Conservation (phyloP, 2,329 filamentous ascomycete genomes). For the Setomelanomma holmii region DNA sequence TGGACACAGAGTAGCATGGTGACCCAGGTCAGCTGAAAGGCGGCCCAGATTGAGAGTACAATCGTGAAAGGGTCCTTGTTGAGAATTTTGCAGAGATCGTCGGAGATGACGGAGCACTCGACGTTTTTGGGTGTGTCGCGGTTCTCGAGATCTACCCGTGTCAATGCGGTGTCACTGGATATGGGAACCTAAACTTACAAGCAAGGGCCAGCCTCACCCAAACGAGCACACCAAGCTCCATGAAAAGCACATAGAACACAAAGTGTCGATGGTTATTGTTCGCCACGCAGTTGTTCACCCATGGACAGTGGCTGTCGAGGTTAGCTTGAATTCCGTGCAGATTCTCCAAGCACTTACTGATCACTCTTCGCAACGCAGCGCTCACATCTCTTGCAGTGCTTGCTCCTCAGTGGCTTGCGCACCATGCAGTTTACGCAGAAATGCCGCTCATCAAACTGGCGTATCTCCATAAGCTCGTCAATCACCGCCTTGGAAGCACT, state of each 20-base stretch:
- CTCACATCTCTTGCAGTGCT: slow-evolving; percentile 91
- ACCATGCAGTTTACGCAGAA: slow-evolving; percentile 97
- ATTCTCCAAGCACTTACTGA: slow-evolving; percentile 69
- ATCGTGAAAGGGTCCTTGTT: slow-evolving; percentile 86
- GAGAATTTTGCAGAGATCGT: slow-evolving; percentile 75
- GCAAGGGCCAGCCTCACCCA: slow-evolving; percentile 76
- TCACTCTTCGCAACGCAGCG: slow-evolving; percentile 96
- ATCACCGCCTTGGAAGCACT: slow-evolving; percentile 90
- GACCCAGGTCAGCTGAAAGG: slow-evolving; percentile 90
- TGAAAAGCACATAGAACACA: slow-evolving; percentile 81
- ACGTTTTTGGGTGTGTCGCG: slow-evolving; percentile 59
- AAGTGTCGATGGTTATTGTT: slow-evolving; percentile 97
- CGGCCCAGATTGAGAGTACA: slow-evolving; percentile 78
- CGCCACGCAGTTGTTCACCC: slow-evolving; percentile 96
- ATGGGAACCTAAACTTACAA: slow-evolving; percentile 64
- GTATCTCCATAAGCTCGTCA: slow-evolving; percentile 80
- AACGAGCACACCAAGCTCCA: slow-evolving; percentile 76
- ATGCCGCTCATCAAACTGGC: slow-evolving; percentile 92
- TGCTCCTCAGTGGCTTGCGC: slow-evolving; percentile 87
- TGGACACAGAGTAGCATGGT: slow-evolving; percentile 97
- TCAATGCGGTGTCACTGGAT: slow-evolving; percentile 23
- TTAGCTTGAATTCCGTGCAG: slow-evolving; percentile 18
- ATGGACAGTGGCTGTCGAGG: slow-evolving; percentile 83
- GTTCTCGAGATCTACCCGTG: slow-evolving; percentile 66
- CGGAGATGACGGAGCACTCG: slow-evolving; percentile 77